Conservation (phyloP, 2,329 filamentous ascomycete genomes). For the Diaporthe amygdali region DNA sequence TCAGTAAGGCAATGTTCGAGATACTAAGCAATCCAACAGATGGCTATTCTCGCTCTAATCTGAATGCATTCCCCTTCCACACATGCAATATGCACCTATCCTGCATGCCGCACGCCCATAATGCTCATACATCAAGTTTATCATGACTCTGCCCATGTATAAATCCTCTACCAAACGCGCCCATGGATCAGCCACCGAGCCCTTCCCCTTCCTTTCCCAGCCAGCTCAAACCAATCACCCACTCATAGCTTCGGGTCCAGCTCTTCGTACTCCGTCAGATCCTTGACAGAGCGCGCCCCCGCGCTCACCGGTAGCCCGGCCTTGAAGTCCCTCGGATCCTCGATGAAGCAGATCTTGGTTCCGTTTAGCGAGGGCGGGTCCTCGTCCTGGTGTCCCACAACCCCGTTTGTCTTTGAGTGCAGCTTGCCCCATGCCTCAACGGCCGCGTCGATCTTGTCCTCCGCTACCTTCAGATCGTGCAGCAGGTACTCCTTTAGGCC, state of each 20-base stretch:
- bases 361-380: slow-evolving; percentile 49
- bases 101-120: neutral
- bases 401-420: slow-evolving; percentile 37
- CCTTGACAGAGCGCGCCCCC: slow-evolving; percentile 74
- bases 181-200: neutral
- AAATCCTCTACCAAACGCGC: slow-evolving; percentile 5
- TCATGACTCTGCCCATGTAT: neutral
- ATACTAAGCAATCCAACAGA: too few species aligned
- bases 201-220: neutral
- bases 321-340: slow-evolving; percentile 83
- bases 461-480: slow-evolving; percentile 51
- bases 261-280: slow-evolving; percentile 86
- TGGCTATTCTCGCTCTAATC: neutral
- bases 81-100: slow-evolving; percentile 8
- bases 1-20: neutral
- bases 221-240: neutral
- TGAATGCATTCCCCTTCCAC: neutral
- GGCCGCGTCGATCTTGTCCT: slow-evolving; percentile 53
- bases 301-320: slow-evolving; percentile 73
- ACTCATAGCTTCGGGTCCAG: slow-evolving; percentile 77
- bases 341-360: slow-evolving; percentile 67
- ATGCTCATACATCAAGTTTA: slow-evolving; percentile 15
- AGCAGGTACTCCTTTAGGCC: slow-evolving; percentile 57
- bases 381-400: slow-evolving; percentile 37
- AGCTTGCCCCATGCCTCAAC: slow-evolving; percentile 42